Evolutionary conservation across 805 yeast genomes (phyloP).

Genomic region (Saturnispora ahearnii): DNA sequence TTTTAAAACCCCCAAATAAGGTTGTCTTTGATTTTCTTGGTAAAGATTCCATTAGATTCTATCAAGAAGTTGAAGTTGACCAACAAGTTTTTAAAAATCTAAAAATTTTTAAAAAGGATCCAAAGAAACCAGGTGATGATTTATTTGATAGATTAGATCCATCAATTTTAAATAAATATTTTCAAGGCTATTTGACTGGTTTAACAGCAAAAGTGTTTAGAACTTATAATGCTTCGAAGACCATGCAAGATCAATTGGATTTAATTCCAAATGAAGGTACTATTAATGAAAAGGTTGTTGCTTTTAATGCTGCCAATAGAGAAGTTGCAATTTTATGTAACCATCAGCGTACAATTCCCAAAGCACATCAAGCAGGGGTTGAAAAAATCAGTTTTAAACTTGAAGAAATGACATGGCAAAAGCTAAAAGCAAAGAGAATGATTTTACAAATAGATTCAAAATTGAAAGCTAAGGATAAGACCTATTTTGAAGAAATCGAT

Average conservation of each 20-base stretch:
- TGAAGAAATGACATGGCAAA: conserved; percentile 79
- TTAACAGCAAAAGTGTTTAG: conserved; percentile 95
- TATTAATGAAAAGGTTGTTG: conserved; percentile 76
- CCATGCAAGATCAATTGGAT: conserved; percentile 93
- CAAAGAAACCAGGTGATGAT: conserved; percentile 88
- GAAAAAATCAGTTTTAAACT: conserved; percentile 70
- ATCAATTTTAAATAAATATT: conserved; percentile 67
- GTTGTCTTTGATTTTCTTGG: conserved; percentile 91
- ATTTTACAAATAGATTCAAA: conserved; percentile 55
- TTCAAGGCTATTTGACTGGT: conserved; percentile 87
- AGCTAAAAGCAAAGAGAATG: conserved; percentile 62
- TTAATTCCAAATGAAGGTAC: conserved; percentile 80
- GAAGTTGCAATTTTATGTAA: conserved; percentile 94
- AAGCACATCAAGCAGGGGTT: conserved; percentile 73
- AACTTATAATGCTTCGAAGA: conserved; percentile 92
- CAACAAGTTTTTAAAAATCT: conserved; percentile 86
- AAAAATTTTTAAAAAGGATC: conserved; percentile 76
- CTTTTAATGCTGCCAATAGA: conserved; percentile 90
- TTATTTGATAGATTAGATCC: conserved; percentile 88
- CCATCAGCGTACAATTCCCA: conserved; percentile 89
- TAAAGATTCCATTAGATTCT: conserved; percentile 87
- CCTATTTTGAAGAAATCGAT: conserved; percentile 58
- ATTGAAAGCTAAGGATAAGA: conserved; percentile 39
- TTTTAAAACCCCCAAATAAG: conserved; percentile 73
- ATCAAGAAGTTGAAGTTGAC: conserved; percentile 89